These are phyloP conservation scores for Penicillium sp. DNA, from an alignment of 2,329 filamentous ascomycete species.

Conservation along the genomic window DNA sequence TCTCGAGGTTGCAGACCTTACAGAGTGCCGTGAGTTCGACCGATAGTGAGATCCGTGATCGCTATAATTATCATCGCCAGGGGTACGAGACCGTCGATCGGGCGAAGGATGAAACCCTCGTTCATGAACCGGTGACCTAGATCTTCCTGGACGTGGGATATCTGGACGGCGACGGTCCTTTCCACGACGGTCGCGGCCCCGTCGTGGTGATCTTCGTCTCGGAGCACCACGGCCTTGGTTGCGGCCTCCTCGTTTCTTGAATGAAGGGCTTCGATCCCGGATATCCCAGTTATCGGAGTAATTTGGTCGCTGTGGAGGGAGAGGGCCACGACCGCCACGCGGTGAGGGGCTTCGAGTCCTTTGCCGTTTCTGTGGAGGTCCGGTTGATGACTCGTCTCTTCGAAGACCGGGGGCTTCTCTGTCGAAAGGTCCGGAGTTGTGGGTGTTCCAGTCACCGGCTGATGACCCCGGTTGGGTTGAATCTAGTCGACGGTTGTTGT, in stretches of 20 bases:
- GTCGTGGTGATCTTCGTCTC: slow-evolving; percentile 36
- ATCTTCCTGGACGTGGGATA: slow-evolving; percentile 29
- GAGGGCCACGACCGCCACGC: slow-evolving; percentile 20
- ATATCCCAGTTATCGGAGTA: slow-evolving; percentile 36
- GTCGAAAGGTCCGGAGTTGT: slow-evolving; percentile 21
- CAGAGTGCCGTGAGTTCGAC: slow-evolving; percentile 39
- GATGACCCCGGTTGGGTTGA: slow-evolving; percentile 24
- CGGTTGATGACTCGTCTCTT: slow-evolving; percentile 34
- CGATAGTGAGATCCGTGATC: slow-evolving; percentile 32
- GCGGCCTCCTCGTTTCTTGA: slow-evolving; percentile 36
- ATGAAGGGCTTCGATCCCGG: slow-evolving; percentile 40
- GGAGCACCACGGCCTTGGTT: slow-evolving; percentile 35
- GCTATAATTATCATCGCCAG: slow-evolving; percentile 26
- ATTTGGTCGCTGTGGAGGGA: slow-evolving; percentile 27
- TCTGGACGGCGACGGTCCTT: slow-evolving; percentile 32
- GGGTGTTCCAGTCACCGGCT: slow-evolving; percentile 20
- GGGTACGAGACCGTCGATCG: slow-evolving; percentile 31
- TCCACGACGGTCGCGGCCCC: slow-evolving; percentile 36
- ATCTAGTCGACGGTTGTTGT: slow-evolving; percentile 25
- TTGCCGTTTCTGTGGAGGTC: slow-evolving; percentile 39
- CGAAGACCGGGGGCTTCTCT: slow-evolving; percentile 24
- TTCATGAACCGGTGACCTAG: slow-evolving; percentile 35
- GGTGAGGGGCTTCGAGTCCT: slow-evolving; percentile 46
- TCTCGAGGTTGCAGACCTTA: slow-evolving; percentile 33
- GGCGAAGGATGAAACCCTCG: slow-evolving; percentile 28